phyloP scores from a whole-genome alignment of 225 moss, liverwort and hornwort species.

The Neckera pumila region DNA sequence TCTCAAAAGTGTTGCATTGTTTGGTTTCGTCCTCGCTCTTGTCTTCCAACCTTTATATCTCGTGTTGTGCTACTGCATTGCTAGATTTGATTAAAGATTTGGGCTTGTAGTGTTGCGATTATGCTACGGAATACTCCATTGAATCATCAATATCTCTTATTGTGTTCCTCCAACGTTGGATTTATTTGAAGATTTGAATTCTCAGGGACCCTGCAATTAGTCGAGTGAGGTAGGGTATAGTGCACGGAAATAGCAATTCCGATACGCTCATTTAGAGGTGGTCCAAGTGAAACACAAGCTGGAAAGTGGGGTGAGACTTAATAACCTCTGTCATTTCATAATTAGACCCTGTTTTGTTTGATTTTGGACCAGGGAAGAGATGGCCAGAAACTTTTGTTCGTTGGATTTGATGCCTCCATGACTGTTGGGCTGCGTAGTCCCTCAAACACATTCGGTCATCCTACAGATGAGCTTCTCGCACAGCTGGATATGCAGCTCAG shows the following conservation, averaged over 20 bases:
- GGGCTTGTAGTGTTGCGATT: background rate
- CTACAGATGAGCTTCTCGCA: constrained; percentile 54
- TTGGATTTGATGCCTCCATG: constrained; percentile 88
- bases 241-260: background rate
- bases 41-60: background rate
- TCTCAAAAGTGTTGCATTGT: background rate
- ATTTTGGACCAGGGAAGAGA: constrained; percentile 40
- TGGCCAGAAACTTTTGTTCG: constrained; percentile 71
- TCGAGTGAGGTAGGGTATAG: background rate
- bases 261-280: background rate
- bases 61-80: background rate
- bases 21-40: background rate
- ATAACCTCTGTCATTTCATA: background rate
- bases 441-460: constrained; percentile 86
- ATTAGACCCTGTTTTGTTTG: background rate
- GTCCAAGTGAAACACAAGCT: background rate
- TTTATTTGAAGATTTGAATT: background rate
- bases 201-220: background rate
- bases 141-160: background rate
- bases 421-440: constrained; percentile 77
- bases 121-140: background rate
- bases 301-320: background rate
- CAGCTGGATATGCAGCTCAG: constrained; percentile 59
- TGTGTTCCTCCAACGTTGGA: background rate
- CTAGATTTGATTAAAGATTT: background rate